phyloP scores from a whole-genome alignment of 1,139 yeast species.

The Taiozyma onychis region DNA sequence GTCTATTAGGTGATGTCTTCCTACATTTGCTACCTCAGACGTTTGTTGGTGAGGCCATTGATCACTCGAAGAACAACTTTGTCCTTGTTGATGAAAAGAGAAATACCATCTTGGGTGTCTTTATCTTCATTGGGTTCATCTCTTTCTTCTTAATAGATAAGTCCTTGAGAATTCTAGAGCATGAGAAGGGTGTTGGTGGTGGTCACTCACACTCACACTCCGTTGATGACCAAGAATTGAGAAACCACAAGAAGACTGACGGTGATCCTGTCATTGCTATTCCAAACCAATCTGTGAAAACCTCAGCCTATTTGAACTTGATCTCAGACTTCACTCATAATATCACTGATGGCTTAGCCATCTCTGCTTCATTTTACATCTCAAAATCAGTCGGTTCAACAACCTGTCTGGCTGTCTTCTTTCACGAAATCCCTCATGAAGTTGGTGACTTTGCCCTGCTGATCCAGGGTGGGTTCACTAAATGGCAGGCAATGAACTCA shows the following conservation, averaged over 20 bases:
- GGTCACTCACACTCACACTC: conserved; percentile 39
- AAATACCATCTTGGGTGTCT: conserved; percentile 42
- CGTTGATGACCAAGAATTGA: conserved; percentile 18
- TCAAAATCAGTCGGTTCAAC: conserved; percentile 53
- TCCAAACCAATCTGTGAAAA: conserved; percentile 32
- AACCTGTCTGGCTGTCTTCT: conserved; percentile 58
- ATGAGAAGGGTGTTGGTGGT: conserved; percentile 31
- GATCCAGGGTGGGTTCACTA: conserved; percentile 58
- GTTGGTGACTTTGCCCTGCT: conserved; percentile 68
- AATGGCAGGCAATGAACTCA: conserved; percentile 54
- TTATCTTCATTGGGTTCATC: conserved; percentile 51
- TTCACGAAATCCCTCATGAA: conserved; percentile 74
- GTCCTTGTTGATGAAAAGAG: conserved; percentile 44
- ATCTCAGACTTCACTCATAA: conserved; percentile 66
- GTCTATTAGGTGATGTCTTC: conserved; percentile 63
- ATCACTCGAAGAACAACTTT: conserved; percentile 32
- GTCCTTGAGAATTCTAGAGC: conserved; percentile 42
- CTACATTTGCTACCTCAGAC: conserved; percentile 62
- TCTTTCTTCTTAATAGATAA: conserved; percentile 54
- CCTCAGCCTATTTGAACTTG: conserved; percentile 56
- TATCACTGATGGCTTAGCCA: conserved; percentile 65
- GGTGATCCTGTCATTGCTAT: conserved; percentile 26
- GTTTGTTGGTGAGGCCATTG: conserved; percentile 45
- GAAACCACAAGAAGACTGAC: conserved; percentile 20
- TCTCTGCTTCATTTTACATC: conserved; percentile 59